A percentile compares a stretch with the other conserved stretches of the same genome.
Conservation (phyloP, 352 stramenopile genomes). For the Phytophthora uliginosa region DNA sequence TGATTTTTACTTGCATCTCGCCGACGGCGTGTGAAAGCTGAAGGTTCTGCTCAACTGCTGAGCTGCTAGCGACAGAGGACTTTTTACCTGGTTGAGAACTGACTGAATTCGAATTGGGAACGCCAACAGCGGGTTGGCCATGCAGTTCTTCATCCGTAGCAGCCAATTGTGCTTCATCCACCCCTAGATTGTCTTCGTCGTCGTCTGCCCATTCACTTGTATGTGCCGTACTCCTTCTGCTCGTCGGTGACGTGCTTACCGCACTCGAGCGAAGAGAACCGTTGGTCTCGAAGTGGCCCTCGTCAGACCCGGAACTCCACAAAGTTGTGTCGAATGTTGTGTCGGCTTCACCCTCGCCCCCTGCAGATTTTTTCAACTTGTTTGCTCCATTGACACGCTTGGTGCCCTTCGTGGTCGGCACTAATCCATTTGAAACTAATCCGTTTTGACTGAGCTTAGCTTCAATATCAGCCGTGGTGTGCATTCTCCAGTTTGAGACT, state of each 20-base stretch:
- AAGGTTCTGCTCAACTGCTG: slow-evolving; percentile 19
- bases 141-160: background rate
- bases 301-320: slow-evolving; percentile 9
- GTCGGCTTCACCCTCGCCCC: slow-evolving; percentile 7
- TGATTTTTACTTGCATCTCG: slow-evolving; percentile 37
- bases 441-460: slow-evolving; percentile 6
- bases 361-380: slow-evolving; percentile 12
- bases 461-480: background rate
- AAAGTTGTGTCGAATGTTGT: slow-evolving; percentile 25
- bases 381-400: slow-evolving; percentile 11
- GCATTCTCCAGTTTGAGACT: slow-evolving; percentile 32
- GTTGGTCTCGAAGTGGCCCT: background rate
- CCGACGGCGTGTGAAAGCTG: slow-evolving; percentile 33
- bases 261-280: background rate
- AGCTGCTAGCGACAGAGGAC: background rate
- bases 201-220: background rate
- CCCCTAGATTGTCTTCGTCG: background rate
- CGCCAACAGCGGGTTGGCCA: background rate
- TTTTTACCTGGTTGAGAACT: background rate
- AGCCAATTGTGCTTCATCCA: background rate
- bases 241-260: slow-evolving; percentile 8
- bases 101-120: background rate
- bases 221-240: background rate
- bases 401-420: background rate
- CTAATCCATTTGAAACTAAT: background rate